phyloP scores from a whole-genome alignment of 78 protist species.

The Dictyostelium intermedium region DNA sequence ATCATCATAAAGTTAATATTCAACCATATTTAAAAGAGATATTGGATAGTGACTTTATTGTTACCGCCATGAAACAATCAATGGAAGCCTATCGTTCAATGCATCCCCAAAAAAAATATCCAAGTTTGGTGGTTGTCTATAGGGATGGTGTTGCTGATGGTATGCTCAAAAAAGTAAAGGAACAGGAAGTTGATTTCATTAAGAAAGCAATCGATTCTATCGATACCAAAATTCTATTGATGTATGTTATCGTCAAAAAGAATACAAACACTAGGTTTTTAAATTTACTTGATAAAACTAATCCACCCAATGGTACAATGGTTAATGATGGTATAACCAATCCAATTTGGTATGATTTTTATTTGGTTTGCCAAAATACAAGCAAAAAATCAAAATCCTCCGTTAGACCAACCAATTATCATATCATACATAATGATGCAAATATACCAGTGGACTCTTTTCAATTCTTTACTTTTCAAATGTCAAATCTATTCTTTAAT shows the following conservation, averaged over 20 bases:
- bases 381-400: conserved; percentile 26
- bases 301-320: conserved; percentile 75
- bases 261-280: conserved; percentile 68
- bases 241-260: conserved; percentile 69
- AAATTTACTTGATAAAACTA: neutral
- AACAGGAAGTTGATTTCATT: neutral
- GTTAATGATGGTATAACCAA: conserved; percentile 6
- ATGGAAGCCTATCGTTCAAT: neutral
- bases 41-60: neutral
- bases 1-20: conserved; percentile 3
- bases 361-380: conserved; percentile 42
- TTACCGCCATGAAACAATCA: neutral
- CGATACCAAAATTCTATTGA: neutral
- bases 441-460: neutral
- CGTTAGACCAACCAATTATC: conserved; percentile 75
- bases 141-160: conserved; percentile 89
- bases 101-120: conserved; percentile 4
- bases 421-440: conserved; percentile 32
- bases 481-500: conserved; percentile 1
- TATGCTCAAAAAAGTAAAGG: conserved; percentile 27
- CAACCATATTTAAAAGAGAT: conserved; percentile 42
- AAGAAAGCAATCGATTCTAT: neutral
- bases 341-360: conserved; percentile 59
- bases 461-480: conserved; percentile 36
- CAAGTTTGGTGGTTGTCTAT: conserved; percentile 68